phyloP scores from a whole-genome alignment of 257 asterid species.

The Paulownia fortunei region DNA sequence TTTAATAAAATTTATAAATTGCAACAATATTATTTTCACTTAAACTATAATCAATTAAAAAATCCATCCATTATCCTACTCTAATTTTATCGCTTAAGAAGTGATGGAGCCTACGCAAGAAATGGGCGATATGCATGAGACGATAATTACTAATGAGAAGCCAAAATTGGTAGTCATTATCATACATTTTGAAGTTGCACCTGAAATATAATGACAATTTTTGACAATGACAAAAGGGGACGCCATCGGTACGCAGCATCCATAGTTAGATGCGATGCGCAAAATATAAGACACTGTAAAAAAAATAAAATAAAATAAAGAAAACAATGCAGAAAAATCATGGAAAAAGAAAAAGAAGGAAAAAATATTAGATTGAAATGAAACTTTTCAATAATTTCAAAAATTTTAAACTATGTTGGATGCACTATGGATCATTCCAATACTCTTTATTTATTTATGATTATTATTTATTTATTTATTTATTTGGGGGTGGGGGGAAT shows the following conservation, averaged over 20 bases:
- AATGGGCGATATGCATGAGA: background rate
- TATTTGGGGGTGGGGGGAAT: too few relatives aligned
- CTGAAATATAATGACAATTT: background rate
- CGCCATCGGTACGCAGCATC: background rate
- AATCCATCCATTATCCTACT: background rate
- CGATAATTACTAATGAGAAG: background rate
- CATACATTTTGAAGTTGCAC: background rate
- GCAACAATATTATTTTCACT: background rate
- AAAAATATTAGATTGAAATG: too few relatives aligned
- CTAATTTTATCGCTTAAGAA: background rate
- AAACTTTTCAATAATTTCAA: too few relatives aligned
- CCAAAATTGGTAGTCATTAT: background rate
- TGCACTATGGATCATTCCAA: too few relatives aligned
- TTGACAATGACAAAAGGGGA: background rate
- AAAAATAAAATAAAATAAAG: background rate
- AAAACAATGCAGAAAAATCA: too few relatives aligned
- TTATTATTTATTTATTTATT: too few relatives aligned
- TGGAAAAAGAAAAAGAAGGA: too few relatives aligned
- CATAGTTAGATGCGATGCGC: background rate
- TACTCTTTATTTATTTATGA: too few relatives aligned
- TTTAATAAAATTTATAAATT: background rate
- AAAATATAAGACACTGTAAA: too few relatives aligned
- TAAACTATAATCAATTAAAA: background rate
- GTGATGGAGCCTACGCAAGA: background rate
- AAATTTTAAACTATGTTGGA: too few relatives aligned